phyloP scores from a whole-genome alignment of 495 filamentous ascomycete genomes.

The Elasticomyces elasticus region DNA sequence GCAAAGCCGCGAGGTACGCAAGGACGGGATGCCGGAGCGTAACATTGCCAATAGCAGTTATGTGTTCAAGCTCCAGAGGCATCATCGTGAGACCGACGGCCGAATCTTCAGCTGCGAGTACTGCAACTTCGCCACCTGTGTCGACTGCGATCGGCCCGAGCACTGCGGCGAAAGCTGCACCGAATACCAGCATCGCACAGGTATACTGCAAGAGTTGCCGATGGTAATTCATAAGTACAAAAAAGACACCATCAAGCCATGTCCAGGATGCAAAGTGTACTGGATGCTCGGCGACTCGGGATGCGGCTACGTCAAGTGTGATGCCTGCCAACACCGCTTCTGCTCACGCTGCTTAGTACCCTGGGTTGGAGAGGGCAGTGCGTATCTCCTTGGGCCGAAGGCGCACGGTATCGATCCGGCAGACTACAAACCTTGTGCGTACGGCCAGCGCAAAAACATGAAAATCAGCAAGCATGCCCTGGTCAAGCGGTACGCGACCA shows the following conservation, averaged over 20 bases:
- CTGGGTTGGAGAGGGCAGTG: background rate
- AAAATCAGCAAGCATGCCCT: no score
- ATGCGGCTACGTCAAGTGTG: background rate
- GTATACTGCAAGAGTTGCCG: background rate
- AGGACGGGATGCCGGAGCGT: background rate
- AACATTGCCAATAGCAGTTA: background rate
- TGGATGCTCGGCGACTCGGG: background rate
- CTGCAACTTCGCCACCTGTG: conserved; percentile 1
- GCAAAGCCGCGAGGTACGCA: background rate
- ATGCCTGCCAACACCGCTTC: background rate
- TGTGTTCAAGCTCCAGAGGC: background rate
- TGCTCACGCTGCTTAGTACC: background rate
- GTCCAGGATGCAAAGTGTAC: background rate
- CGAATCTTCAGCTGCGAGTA: conserved; percentile 1
- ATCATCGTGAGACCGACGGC: background rate
- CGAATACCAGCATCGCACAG: background rate
- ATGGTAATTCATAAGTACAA: background rate
- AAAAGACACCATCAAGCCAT: background rate
- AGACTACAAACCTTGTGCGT: background rate
- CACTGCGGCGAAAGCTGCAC: conserved; percentile 5
- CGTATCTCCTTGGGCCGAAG: background rate
- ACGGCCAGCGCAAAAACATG: no score
- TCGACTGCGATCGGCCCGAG: background rate
- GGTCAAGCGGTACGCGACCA: no score
- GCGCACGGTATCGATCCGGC: background rate